phyloP scores from a whole-genome alignment of 2,329 filamentous ascomycete genomes.

The Epichloe elymi region DNA sequence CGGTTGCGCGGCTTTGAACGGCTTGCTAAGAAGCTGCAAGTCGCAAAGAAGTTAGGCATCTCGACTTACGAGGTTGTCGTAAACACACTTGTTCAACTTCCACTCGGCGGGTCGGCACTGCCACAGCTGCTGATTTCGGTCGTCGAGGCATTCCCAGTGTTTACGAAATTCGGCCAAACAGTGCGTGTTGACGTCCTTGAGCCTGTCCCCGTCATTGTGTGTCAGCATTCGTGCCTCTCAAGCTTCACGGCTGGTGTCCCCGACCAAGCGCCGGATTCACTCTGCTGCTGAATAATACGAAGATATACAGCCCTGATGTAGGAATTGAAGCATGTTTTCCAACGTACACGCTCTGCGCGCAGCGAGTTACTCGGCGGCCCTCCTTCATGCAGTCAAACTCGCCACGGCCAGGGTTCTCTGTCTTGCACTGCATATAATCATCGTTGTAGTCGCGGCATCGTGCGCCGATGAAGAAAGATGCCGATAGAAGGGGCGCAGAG shows the following conservation, averaged over 20 bases:
- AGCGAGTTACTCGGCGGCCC: constrained; percentile 90
- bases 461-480: constrained; percentile 92
- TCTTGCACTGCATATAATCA: constrained; percentile 99
- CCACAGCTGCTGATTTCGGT: constrained; percentile 97
- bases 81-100: constrained; percentile 89
- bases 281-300: not conserved
- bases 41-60: not conserved
- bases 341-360: constrained; percentile 88
- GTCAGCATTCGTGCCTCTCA: constrained; percentile 3
- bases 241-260: not conserved
- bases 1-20: not conserved
- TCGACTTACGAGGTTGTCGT: constrained; percentile 73
- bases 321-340: not conserved
- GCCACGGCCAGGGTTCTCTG: constrained; percentile 75
- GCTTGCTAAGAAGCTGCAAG: not conserved
- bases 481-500: constrained; percentile 82
- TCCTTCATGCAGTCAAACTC: constrained; percentile 95
- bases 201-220: constrained; percentile 32
- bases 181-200: constrained; percentile 92
- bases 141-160: constrained; percentile 92
- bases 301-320: not conserved
- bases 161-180: constrained; percentile 82
- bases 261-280: too few species aligned
- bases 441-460: constrained; percentile 94
- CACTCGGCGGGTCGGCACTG: constrained; percentile 83